Evolutionary conservation across 768 basidiomycete genomes (phyloP), one percentile per base, ranked within the genome.

Genomic region (Crucibulum laeve): DNA sequence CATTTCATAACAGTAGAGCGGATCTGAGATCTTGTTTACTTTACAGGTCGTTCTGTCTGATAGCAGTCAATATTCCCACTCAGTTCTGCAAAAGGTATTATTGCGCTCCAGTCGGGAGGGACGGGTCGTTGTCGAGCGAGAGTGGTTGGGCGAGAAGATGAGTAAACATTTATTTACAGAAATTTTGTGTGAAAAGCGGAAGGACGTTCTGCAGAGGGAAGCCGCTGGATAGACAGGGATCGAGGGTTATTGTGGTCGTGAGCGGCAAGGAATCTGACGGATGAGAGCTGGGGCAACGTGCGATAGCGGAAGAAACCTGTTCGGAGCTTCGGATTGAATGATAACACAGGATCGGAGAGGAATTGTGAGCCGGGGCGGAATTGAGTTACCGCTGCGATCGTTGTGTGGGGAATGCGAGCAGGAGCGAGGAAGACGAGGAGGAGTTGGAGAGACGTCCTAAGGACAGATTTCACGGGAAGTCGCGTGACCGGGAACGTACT

Each of bases 351-450:
- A n/a, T n/a, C n/a, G n/a, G n/a, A n/a, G n/a, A 14, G 51, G 44
- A 23, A 37, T n/a, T 42, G 33, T 40, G 26, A 34, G 18, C n/a
- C 42, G 47, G 50, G 45, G 30, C 47, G 36, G 43, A 19, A 37
- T 43, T 45, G 53, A 47, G 51, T 49, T 50, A 46, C 51, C 53
- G 57, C 42, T 49, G 33, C 36, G 51, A 53, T 48, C 48, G 45
- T 36, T 38, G 34, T 40, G 18, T 17, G 44, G 32, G 44, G 23
- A 37, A 28, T 44, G 37, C 40, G 24, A 50, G 51, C 42, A 43
- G 25, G 49, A 52, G 47, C 48, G 47, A 48, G 49, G 53, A 50
- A 51, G 47, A 8, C 18, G 51, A 49, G 45, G 47, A 47, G 46
- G 42, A 32, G 49, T 38, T 52, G 54, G 53, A 56, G 53, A 49